Percentiles rank a stretch among this genome's conserved stretches.
Conservation (phyloP, 2,329 filamentous ascomycete species). For the Aureobasidium musti region DNA sequence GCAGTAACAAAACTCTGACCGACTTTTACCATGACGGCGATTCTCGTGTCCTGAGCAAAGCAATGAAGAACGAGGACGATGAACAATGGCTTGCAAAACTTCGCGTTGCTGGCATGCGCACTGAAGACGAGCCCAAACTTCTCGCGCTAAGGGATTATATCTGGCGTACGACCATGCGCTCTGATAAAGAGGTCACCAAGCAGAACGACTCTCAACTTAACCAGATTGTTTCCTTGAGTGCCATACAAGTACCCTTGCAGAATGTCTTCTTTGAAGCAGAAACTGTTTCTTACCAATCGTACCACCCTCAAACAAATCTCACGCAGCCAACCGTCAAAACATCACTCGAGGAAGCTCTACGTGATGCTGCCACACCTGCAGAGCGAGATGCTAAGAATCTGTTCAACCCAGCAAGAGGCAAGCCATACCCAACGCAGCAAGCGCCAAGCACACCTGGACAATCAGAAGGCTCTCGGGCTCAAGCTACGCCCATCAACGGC, state of each 20-base stretch:
- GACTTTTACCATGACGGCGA: slow-evolving; percentile 43
- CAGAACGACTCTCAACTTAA: slow-evolving; percentile 56
- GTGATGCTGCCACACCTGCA: slow-evolving; percentile 78
- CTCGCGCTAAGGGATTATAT: slow-evolving; percentile 86
- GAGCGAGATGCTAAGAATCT: slow-evolving; percentile 6
- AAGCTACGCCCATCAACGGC: slow-evolving; percentile 7
- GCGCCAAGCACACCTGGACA: background rate
- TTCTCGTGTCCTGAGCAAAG: slow-evolving; percentile 59
- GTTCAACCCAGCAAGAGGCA: slow-evolving; percentile 17
- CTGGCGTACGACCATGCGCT: slow-evolving; percentile 77
- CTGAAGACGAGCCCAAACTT: slow-evolving; percentile 87
- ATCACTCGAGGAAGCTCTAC: slow-evolving; percentile 84
- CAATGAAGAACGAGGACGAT: slow-evolving; percentile 85
- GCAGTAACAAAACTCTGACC: slow-evolving; percentile 29
- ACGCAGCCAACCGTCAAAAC: slow-evolving; percentile 28
- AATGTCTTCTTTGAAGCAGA: slow-evolving; percentile 91
- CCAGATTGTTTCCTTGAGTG: slow-evolving; percentile 71
- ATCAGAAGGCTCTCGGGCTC: background rate
- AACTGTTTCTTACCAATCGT: slow-evolving; percentile 53
- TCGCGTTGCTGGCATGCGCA: slow-evolving; percentile 75
- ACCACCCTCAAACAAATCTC: background rate
- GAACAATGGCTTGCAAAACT: slow-evolving; percentile 88
- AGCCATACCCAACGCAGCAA: slow-evolving; percentile 20
- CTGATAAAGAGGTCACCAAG: slow-evolving; percentile 56
- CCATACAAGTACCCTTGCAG: slow-evolving; percentile 75